A percentile compares a stretch with the other conserved stretches of the same genome.
Evolutionary conservation across 1,284 basidiomycete genomes (phyloP).

Genomic region (Sparassis latifolia): DNA sequence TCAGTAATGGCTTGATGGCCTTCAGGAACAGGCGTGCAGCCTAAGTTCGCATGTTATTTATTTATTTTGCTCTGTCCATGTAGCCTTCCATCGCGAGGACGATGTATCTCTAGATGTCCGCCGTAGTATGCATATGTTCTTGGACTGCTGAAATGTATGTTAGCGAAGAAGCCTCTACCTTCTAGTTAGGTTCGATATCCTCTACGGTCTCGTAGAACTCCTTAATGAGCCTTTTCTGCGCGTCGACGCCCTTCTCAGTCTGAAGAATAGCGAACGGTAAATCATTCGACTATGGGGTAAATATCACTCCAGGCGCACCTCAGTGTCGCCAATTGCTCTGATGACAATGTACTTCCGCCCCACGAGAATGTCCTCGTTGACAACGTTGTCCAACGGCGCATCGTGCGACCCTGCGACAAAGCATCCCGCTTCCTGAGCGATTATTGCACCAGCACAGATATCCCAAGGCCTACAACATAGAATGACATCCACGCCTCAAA

Average conservation of each 20-base stretch:
- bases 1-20: no score
- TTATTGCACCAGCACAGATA: slow-evolving; percentile 88
- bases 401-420: slow-evolving; percentile 66
- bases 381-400: slow-evolving; percentile 39
- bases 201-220: slow-evolving; percentile 84
- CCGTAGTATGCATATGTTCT: no score
- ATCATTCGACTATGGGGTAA: background rate
- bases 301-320: slow-evolving; percentile 30
- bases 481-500: background rate
- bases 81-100: no score
- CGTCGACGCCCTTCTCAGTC: slow-evolving; percentile 60
- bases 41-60: no score
- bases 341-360: slow-evolving; percentile 88
- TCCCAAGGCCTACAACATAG: slow-evolving; percentile 74
- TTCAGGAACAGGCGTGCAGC: no score
- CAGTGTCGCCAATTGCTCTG: slow-evolving; percentile 54
- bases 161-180: background rate
- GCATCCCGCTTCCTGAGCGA: slow-evolving; percentile 87
- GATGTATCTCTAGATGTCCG: no score
- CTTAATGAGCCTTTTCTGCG: slow-evolving; percentile 74
- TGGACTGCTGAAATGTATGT: no score
- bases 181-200: slow-evolving; percentile 48
- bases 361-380: slow-evolving; percentile 67
- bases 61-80: no score
- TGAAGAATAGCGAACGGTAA: slow-evolving; percentile 18